Base-by-base conservation (phyloP, 2,329 filamentous ascomycete genomes). In the Aspergillus pseudoterreus region DNA sequence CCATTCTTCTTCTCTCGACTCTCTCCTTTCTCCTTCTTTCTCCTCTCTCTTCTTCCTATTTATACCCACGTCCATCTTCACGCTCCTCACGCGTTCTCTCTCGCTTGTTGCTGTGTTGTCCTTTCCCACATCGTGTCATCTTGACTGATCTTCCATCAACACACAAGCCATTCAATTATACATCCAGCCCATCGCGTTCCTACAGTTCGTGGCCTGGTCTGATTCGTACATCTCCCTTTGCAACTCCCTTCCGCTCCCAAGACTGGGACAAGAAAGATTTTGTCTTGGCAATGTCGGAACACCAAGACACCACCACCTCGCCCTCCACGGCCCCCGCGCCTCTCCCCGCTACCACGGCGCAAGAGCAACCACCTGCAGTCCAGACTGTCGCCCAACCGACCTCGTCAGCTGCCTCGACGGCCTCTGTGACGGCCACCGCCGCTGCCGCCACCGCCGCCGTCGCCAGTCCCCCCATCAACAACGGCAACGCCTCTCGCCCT, bases 251-350 rank as follows among this genome's bases (percentile, higher is more conserved):
- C 66, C 64, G 63, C 67, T 58, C 57, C 60, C 60, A 63, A 64
- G 61, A 63, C 55, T 58, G 52, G 50, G 61, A 66, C 63, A 64
- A 69, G 61, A 65, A 56, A 61, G 45, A 53, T 48, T 61, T 65
- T 63, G 14, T 69, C 68, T 70, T 73, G 69, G 69, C 70, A 66
- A 72, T 72, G 68, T 62, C 69, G 57, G 70, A 73, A 53, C 63
- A 65, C 55, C 66, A 69, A 66, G 58, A 64, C 63, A 56, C 58
- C 55, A 61, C 62, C 53, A 56, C 64, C 35, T 59, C 65, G 46
- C 51, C 61, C 15, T 52, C 60, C 39, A 55, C 63, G 19, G 57
- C 62, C 44, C 57, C 39, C 39, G 39, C 39, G 35, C 35, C 68
- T 45, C 53, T 59, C 27, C 55, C 65, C 35, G 58, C 62, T 49